A percentile compares a stretch with the other conserved stretches of the same genome.
phyloP scores from a whole-genome alignment of 345 rosid genomes.

The Physaria fendleri region DNA sequence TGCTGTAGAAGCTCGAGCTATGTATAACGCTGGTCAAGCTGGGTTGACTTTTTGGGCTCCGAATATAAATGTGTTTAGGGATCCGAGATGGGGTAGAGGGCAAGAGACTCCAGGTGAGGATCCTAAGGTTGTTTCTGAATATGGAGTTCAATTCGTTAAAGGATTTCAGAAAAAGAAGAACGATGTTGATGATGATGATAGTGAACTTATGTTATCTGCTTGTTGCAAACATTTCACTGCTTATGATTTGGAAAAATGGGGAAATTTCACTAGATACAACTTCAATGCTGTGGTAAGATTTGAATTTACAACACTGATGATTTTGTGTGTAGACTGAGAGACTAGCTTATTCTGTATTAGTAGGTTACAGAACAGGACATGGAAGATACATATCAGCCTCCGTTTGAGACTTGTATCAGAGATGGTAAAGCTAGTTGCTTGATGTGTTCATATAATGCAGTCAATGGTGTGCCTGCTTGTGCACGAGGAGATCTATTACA shows the following conservation, averaged over 20 bases:
- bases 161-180: conserved; percentile 57
- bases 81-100: conserved; percentile 97
- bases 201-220: conserved; percentile 72
- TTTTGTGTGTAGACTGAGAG: conserved; percentile 4
- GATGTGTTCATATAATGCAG: conserved; percentile 88
- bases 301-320: not conserved
- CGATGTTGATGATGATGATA: conserved; percentile 37
- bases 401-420: conserved; percentile 63
- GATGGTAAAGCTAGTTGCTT: conserved; percentile 92
- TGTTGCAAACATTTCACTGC: conserved; percentile 94
- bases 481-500: conserved; percentile 54
- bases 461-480: conserved; percentile 89
- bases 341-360: not conserved
- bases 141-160: conserved; percentile 59
- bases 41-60: conserved; percentile 97
- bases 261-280: conserved; percentile 60
- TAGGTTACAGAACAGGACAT: conserved; percentile 84
- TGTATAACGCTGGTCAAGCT: conserved; percentile 80
- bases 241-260: conserved; percentile 89
- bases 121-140: conserved; percentile 71
- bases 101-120: conserved; percentile 98
- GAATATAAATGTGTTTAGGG: conserved; percentile 73
- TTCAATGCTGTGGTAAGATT: conserved; percentile 79
- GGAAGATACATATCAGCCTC: conserved; percentile 82
- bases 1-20: conserved; percentile 71